Evolutionary conservation across 768 basidiomycete species (phyloP), one percentile per base, ranked within the genome.

Genomic region (Auriscalpium microsporum): DNA sequence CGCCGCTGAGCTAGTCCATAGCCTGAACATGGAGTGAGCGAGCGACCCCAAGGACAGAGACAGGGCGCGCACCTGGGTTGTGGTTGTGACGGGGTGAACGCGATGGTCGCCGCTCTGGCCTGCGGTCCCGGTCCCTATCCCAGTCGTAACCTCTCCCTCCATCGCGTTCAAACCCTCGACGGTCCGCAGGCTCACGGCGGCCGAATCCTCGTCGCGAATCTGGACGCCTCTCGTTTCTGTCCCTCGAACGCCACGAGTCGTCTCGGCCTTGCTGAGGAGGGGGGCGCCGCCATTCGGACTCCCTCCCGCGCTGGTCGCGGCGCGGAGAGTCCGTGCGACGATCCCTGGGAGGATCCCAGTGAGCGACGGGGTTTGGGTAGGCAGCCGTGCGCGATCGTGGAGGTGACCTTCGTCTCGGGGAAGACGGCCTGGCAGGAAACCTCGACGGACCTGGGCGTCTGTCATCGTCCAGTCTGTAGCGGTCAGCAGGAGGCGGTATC

Each of bases 401-500:
- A 42, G 40, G 40, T 42, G 40, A 42, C 40, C 28, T 28, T 28
- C 28, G 28, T 28, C 28, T 28, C 28, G 28, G 28, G 5, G 28
- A 28, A 28, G 28, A 7, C 28, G 28, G 28, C 28, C 40, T 42
- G 40, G 40, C 40, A 13, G 13, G 14, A 17, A 4, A 42, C 17
- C 40, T 6, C 40, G 40, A 42, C 13, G 40, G 40, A 14, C 40
- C 40, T 14, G 40, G 14, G 40, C 40, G 40, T 4, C 14, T 42
- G 40, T 42, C 17, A 13, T 14, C 40, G 40, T 42, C 17, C 40
- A 9, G 6, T 13, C 17, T 52, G 52, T 56, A 56, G 35, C 44
- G 55, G 53, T 50, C 51, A 3, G 45, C 56, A 51, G 55, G 64
- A 53, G 17, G 63, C 8, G 52, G 37, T 33, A 48, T 52, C 0